Percentiles rank a stretch among this genome's conserved stretches.
phyloP scores from a whole-genome alignment of 2,329 filamentous ascomycete genomes.

The Pseudocercospora fijiensis region DNA sequence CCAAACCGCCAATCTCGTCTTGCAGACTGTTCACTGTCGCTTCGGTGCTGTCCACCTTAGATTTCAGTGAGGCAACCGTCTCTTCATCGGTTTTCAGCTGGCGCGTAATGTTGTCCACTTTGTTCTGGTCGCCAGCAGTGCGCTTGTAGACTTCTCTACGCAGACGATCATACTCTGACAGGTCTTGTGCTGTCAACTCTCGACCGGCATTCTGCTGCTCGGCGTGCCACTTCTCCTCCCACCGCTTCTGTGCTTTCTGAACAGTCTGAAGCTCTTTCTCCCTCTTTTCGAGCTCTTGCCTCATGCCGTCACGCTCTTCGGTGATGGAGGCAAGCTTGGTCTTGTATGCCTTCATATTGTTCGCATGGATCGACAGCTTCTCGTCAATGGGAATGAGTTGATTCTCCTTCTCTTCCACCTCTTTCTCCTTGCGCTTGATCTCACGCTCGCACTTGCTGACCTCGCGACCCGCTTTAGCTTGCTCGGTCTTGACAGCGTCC shows the following conservation, averaged over 20 bases:
- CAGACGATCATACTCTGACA: conserved; percentile 84
- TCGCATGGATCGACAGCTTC: conserved; percentile 77
- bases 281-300: conserved; percentile 66
- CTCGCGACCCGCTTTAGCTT: conserved; percentile 71
- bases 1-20: conserved; percentile 66
- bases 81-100: conserved; percentile 90
- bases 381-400: conserved; percentile 85
- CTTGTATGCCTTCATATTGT: conserved; percentile 67
- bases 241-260: conserved; percentile 85
- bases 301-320: conserved; percentile 74
- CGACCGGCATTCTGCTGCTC: conserved; percentile 82
- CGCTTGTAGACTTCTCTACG: conserved; percentile 81
- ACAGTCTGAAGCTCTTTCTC: conserved; percentile 79
- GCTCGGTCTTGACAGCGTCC: conserved; percentile 79
- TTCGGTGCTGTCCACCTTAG: conserved; percentile 78
- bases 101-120: conserved; percentile 80
- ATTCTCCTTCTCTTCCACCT: conserved; percentile 82
- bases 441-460: conserved; percentile 78
- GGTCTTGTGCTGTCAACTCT: conserved; percentile 79
- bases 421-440: conserved; percentile 82
- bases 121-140: conserved; percentile 75
- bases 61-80: conserved; percentile 82
- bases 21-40: conserved; percentile 72
- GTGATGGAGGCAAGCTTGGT: conserved; percentile 67
- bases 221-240: conserved; percentile 83